A percentile compares a stretch with the other conserved stretches of the same genome.
These are phyloP conservation scores for Capsella rubella DNA, from an alignment of 441 rosid genomes.

Conservation along the genomic window DNA sequence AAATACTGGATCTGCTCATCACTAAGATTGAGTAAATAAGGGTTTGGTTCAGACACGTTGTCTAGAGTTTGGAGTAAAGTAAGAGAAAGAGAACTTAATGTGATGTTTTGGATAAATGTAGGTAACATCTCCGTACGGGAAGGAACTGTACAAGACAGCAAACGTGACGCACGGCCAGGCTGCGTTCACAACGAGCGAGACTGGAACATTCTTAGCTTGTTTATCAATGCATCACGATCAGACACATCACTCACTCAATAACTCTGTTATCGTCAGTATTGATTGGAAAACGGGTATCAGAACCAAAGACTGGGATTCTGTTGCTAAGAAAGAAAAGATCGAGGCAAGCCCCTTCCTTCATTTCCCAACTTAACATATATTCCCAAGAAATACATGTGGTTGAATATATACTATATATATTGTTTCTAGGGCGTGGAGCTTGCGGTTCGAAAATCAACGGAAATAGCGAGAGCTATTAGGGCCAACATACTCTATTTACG, in stretches of 20 bases:
- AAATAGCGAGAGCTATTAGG: slow-evolving; percentile 55
- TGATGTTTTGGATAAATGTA: slow-evolving; percentile 36
- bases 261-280: slow-evolving; percentile 54
- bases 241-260: slow-evolving; percentile 41
- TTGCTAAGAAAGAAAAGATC: slow-evolving; percentile 84
- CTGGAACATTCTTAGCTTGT: slow-evolving; percentile 78
- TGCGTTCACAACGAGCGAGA: slow-evolving; percentile 77
- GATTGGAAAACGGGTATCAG: slow-evolving; percentile 89
- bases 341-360: slow-evolving; percentile 54
- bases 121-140: slow-evolving; percentile 83
- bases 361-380: neutral
- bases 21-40: neutral
- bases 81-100: slow-evolving; percentile 14
- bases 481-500: slow-evolving; percentile 60
- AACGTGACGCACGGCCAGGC: slow-evolving; percentile 69
- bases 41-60: slow-evolving; percentile 5
- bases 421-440: slow-evolving; percentile 77
- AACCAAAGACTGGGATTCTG: slow-evolving; percentile 90
- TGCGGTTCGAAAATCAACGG: slow-evolving; percentile 63
- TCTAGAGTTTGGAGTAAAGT: neutral
- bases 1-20: neutral
- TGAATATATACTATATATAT: neutral
- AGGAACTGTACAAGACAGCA: slow-evolving; percentile 64
- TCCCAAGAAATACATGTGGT: neutral
- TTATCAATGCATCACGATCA: slow-evolving; percentile 58